Evolutionary conservation across 257 asterid genomes (phyloP), one percentile per base, ranked within the genome.

Genomic region (Primulina tabacum): DNA sequence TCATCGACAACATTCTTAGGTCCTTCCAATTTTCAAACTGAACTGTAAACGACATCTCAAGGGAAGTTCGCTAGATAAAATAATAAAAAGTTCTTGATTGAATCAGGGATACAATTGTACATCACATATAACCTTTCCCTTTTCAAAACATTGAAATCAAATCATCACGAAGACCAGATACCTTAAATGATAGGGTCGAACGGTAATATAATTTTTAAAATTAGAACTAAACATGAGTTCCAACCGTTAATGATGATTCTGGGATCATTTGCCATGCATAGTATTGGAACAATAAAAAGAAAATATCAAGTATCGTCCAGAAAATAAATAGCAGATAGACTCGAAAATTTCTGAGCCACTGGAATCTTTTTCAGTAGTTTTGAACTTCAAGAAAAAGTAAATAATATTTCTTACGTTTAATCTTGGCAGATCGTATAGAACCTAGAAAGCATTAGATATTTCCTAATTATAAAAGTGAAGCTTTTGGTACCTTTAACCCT

Each of bases 401-500:
- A 43, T 17, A 14, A 14, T 43, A 4, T 11, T 43, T 50, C 20
- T 17, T 14, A 17, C 8, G 0, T 50, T 14, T 38, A 5, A 38
- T 38, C 55, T 43, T 14, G 18, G 18, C 18, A 14, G n/a, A 43
- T 11, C 18, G n/a, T 14, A 43, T 14, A 43, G 18, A 43, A 50
- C 16, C 20, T 5, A 50, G 57, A 50, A 50, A 50, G 57, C 57
- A 50, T 16, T 50, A 53, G 64, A 34, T 9, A 43, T 43, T 67
- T 18, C 7, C 7, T 29, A 26, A n/a, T 64, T 69, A 50, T 68
- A 57, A 32, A 62, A 10, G 71, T 7, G 4, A 70, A 68, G 71
- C 58, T 67, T 16, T 62, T 18, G 28, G 62, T 81, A 94, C 99
- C 99, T 94, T 88, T 91, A 71, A 94, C 99, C 80, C 78, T 81